phyloP scores from a whole-genome alignment of 768 basidiomycete species.

The Cystobasidium ongulense region DNA sequence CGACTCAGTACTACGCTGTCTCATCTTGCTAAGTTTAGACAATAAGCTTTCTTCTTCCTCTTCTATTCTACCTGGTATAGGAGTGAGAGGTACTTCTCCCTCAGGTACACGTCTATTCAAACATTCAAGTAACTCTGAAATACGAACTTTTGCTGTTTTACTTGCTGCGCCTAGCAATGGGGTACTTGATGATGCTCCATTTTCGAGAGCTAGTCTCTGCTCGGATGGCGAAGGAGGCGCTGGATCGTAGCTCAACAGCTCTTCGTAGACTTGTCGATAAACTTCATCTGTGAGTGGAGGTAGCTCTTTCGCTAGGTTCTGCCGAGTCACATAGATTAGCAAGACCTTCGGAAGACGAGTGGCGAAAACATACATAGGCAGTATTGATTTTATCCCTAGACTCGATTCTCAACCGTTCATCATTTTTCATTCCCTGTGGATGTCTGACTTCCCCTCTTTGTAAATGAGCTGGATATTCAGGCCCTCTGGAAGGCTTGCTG shows the following conservation, averaged over 20 bases:
- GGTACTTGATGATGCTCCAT: background rate
- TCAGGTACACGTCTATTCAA: background rate
- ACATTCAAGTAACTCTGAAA: background rate
- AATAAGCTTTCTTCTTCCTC: background rate
- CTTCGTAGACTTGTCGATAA: background rate
- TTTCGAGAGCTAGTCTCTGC: background rate
- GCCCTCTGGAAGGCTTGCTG: background rate
- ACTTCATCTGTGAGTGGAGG: conserved; percentile 12
- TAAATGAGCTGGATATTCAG: background rate
- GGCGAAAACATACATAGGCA: background rate
- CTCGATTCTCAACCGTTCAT: background rate
- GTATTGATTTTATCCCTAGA: background rate
- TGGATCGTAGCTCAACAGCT: background rate
- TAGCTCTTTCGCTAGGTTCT: background rate
- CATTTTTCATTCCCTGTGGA: background rate
- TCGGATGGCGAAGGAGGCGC: conserved; percentile 10
- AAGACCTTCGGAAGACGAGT: background rate
- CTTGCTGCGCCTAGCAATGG: background rate
- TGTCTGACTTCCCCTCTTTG: background rate
- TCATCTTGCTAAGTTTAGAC: background rate
- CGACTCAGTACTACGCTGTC: too few species aligned
- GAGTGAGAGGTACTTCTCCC: background rate
- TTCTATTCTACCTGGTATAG: background rate
- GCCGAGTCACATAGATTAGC: background rate
- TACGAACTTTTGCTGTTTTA: background rate